Evolutionary conservation across 768 basidiomycete species (phyloP).

Genomic region (Tricholoma hemisulphureum): DNA sequence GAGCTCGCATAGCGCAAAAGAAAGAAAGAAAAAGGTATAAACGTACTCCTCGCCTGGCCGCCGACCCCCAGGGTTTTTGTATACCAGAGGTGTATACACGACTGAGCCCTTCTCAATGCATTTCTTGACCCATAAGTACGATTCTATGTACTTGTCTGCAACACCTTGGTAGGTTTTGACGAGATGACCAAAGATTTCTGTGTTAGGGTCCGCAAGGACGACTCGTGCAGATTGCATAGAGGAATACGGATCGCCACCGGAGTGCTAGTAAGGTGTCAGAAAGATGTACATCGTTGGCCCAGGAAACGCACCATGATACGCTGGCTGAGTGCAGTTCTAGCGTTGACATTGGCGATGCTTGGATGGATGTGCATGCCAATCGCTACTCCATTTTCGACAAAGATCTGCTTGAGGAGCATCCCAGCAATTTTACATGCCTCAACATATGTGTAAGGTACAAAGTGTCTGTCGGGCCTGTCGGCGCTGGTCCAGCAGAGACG

Average conservation of each 20-base stretch:
- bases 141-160: conserved; percentile 74
- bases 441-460: conserved; percentile 79
- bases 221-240: conserved; percentile 70
- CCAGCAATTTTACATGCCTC: conserved; percentile 83
- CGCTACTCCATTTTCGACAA: conserved; percentile 60
- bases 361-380: conserved; percentile 79
- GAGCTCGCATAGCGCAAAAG: not conserved
- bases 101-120: conserved; percentile 69
- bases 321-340: conserved; percentile 59
- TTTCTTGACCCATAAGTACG: conserved; percentile 81
- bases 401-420: conserved; percentile 73
- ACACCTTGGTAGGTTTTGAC: conserved; percentile 70
- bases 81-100: conserved; percentile 71
- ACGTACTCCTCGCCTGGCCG: conserved; percentile 79
- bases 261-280: conserved; percentile 51
- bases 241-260: conserved; percentile 74
- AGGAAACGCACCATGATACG: conserved; percentile 60
- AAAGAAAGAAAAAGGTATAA: not conserved
- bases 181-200: conserved; percentile 71
- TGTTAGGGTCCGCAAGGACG: conserved; percentile 78
- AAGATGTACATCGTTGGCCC: not conserved
- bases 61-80: conserved; percentile 82
- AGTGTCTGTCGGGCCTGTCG: conserved; percentile 72
- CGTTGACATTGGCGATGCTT: conserved; percentile 78
- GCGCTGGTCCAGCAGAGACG: conserved; percentile 67